A percentile compares a stretch with the other conserved stretches of the same genome.
phyloP scores from a whole-genome alignment of 1,284 basidiomycete species.

The Papiliotrema fonsecae region DNA sequence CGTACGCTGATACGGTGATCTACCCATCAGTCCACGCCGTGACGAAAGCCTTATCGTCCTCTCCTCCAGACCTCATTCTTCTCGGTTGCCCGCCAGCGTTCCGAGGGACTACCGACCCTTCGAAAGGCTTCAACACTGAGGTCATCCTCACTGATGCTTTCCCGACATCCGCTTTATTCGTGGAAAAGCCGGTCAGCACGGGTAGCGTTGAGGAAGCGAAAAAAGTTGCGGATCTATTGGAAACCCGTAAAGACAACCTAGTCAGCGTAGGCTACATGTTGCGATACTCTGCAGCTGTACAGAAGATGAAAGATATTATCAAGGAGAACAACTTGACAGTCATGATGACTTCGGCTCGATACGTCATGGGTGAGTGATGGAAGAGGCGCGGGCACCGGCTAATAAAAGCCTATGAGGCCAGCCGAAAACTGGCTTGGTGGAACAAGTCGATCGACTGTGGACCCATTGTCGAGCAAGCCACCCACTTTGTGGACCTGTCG shows the following conservation, averaged over 20 bases:
- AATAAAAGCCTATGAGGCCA: constrained; percentile 14
- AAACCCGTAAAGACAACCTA: constrained; percentile 57
- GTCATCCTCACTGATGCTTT: constrained; percentile 77
- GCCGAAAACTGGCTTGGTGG: constrained; percentile 63
- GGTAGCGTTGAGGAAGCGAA: constrained; percentile 33
- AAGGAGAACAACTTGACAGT: constrained; percentile 83
- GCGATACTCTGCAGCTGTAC: constrained; percentile 81
- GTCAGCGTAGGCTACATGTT: constrained; percentile 85
- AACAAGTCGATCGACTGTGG: constrained; percentile 70
- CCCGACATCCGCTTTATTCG: constrained; percentile 76
- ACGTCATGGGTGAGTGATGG: constrained; percentile 50
- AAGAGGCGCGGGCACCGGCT: not conserved
- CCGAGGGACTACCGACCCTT: constrained; percentile 62
- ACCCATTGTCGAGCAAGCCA: constrained; percentile 84
- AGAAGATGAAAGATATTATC: constrained; percentile 91
- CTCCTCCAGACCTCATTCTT: constrained; percentile 53
- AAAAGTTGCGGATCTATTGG: constrained; percentile 63
- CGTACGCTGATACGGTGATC: constrained; percentile 79
- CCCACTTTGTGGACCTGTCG: constrained; percentile 72
- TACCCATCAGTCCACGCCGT: constrained; percentile 62
- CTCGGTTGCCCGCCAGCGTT: constrained; percentile 87
- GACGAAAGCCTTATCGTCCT: not conserved
- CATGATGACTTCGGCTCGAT: constrained; percentile 88
- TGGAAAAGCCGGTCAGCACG: constrained; percentile 62
- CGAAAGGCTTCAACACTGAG: constrained; percentile 71